A percentile compares a stretch with the other conserved stretches of the same genome.
Conservation (phyloP, 371 early-diverging fungal genomes). For the Blyttiomyces sp. region DNA sequence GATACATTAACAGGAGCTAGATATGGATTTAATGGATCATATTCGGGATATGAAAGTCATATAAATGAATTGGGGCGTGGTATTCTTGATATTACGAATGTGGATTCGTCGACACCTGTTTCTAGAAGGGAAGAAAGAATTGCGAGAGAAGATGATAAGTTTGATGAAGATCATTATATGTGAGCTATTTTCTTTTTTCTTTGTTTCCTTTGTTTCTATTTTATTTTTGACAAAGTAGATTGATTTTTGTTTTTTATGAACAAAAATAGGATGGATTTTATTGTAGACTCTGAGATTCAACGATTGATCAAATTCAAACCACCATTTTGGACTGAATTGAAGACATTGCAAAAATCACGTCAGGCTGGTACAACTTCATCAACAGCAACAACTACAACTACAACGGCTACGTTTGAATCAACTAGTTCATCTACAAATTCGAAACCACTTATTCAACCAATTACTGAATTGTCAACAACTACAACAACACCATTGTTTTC, state of each 20-base stretch:
- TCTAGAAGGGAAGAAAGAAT: slow-evolving; percentile 62
- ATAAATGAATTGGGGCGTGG: slow-evolving; percentile 80
- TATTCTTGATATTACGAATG: slow-evolving; percentile 69
- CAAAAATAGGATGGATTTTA: slow-evolving; percentile 45
- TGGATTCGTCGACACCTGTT: slow-evolving; percentile 67
- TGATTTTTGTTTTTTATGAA: neutral
- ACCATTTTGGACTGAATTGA: slow-evolving; percentile 53
- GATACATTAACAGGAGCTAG: slow-evolving; percentile 22
- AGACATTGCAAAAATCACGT: slow-evolving; percentile 26
- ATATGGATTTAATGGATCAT: slow-evolving; percentile 91
- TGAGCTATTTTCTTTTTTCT: slow-evolving; percentile 26
- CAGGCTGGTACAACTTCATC: neutral
- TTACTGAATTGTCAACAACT: neutral
- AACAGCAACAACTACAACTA: neutral
- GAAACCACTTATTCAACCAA: neutral
- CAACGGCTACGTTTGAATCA: neutral
- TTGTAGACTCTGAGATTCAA: slow-evolving; percentile 71
- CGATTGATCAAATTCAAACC: slow-evolving; percentile 70
- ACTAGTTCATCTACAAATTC: neutral
- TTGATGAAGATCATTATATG: slow-evolving; percentile 91
- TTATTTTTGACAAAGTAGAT: neutral
- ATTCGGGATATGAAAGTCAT: slow-evolving; percentile 73
- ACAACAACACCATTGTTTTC: no score
- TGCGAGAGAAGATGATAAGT: slow-evolving; percentile 69
- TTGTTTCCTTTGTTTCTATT: neutral